Percentiles rank a stretch among this genome's conserved stretches.
These are phyloP conservation scores for Elsinoe ampelina DNA, from an alignment of 2,329 filamentous ascomycete species.

Conservation along the genomic window DNA sequence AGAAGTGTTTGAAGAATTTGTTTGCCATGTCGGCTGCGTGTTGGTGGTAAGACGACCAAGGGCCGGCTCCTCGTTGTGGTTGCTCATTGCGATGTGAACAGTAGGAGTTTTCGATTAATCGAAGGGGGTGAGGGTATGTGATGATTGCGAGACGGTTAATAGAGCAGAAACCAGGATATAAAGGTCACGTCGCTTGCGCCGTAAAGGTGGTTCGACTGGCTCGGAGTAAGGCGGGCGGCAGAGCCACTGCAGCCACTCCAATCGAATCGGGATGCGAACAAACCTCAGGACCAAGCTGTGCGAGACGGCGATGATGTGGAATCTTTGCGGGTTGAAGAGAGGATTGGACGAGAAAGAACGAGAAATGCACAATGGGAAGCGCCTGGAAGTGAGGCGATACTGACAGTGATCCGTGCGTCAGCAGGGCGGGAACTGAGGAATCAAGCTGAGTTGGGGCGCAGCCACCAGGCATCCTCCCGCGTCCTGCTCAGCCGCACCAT, in stretches of 20 bases:
- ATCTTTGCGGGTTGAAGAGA: neutral
- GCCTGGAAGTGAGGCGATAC: neutral
- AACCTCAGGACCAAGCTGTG: constrained; percentile 1
- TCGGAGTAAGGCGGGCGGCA: neutral
- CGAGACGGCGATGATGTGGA: neutral
- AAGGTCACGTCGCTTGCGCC: neutral
- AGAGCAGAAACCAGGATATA: neutral
- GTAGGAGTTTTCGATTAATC: neutral
- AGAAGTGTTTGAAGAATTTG: constrained; percentile 32
- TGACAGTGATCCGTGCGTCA: neutral
- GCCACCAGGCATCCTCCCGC: neutral
- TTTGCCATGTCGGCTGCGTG: constrained; percentile 32
- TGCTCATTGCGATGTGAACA: neutral
- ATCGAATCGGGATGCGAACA: neutral
- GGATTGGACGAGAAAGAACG: neutral
- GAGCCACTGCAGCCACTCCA: neutral
- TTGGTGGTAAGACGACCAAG: constrained; percentile 8
- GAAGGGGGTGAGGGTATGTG: neutral
- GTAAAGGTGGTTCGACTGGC: neutral
- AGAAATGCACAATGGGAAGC: neutral
- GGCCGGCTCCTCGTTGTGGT: neutral
- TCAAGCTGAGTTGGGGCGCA: neutral
- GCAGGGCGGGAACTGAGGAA: neutral
- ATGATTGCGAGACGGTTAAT: neutral
- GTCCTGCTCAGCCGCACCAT: constrained; percentile 1